phyloP scores from a whole-genome alignment of 108 stramenopile genomes.

The Aureococcus anophagefferens region DNA sequence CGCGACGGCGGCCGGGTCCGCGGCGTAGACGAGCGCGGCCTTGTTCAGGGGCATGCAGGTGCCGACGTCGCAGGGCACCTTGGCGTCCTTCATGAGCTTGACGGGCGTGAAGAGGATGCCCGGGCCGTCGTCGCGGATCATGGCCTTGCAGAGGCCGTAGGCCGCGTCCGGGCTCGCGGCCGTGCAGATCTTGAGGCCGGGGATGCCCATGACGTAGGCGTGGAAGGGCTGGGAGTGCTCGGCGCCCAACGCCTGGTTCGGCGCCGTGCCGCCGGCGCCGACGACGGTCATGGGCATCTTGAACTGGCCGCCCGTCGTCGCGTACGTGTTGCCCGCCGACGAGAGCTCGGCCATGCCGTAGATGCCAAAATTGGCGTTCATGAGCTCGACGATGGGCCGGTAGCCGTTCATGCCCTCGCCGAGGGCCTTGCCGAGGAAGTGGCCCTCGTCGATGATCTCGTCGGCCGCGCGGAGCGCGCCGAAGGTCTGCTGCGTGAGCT shows the following conservation, averaged over 20 bases:
- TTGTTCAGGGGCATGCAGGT: constrained; percentile 88
- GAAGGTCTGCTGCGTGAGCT: constrained; percentile 93
- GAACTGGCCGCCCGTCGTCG: constrained; percentile 94
- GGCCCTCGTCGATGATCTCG: constrained; percentile 97
- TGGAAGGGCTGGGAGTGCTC: constrained; percentile 98
- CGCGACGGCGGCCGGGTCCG: constrained; percentile 60
- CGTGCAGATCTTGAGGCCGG: constrained; percentile 95
- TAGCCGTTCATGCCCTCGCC: constrained; percentile 97
- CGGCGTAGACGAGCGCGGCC: constrained; percentile 71
- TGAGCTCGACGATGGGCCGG: constrained; percentile 94
- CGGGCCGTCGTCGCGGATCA: constrained; percentile 96
- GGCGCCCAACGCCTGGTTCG: constrained; percentile 93
- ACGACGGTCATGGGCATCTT: constrained; percentile 98
- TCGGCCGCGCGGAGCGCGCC: constrained; percentile 81
- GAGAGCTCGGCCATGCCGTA: constrained; percentile 95
- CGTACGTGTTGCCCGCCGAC: constrained; percentile 95
- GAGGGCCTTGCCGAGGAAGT: constrained; percentile 96
- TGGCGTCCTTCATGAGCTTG: constrained; percentile 96
- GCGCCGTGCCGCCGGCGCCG: constrained; percentile 94
- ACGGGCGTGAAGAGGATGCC: constrained; percentile 96
- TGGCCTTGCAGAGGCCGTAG: constrained; percentile 91
- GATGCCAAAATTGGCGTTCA: constrained; percentile 99
- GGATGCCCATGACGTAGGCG: constrained; percentile 97
- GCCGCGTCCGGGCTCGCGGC: constrained; percentile 89
- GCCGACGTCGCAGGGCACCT: constrained; percentile 75